Percentiles rank a stretch among this genome's conserved stretches.
Evolutionary conservation across 2,329 filamentous ascomycete species (phyloP).

Genomic region (Colletotrichum coccodes): DNA sequence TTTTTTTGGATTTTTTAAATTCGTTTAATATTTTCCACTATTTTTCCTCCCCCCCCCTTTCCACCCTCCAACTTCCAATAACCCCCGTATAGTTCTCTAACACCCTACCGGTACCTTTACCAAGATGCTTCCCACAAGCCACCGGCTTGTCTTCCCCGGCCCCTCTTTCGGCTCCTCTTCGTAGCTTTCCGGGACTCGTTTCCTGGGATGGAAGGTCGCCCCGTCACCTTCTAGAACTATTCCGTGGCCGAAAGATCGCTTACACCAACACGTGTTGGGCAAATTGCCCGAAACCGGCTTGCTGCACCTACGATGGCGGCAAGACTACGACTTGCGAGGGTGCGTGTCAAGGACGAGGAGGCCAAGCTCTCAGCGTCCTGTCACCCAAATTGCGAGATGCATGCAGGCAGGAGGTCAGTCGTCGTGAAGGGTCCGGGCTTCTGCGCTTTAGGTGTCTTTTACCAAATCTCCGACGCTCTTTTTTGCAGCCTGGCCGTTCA

Average conservation of each 20-base stretch:
- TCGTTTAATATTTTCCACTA: not conserved
- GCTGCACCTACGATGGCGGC: not conserved
- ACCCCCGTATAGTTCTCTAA: not conserved
- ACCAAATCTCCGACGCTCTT: not conserved
- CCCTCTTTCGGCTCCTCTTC: slow-evolving; percentile 22
- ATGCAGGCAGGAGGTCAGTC: not conserved
- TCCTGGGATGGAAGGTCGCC: slow-evolving; percentile 13
- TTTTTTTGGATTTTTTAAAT: not conserved
- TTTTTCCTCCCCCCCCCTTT: not conserved
- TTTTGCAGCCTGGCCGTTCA: not conserved
- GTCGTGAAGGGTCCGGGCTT: not conserved
- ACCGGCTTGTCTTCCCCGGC: slow-evolving; percentile 17
- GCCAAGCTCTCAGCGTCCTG: slow-evolving; percentile 1
- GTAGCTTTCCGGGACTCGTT: slow-evolving; percentile 13
- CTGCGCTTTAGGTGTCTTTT: not conserved
- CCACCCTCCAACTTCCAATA: not conserved
- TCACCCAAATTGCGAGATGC: not conserved
- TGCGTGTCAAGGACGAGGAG: not conserved
- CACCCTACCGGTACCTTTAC: not conserved
- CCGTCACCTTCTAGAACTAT: slow-evolving; percentile 27
- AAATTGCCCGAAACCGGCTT: not conserved
- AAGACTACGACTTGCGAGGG: slow-evolving; percentile 1
- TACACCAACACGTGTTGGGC: slow-evolving; percentile 1
- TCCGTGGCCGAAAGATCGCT: slow-evolving; percentile 6
- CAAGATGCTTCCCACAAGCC: not conserved